Percentiles rank a stretch among this genome's conserved stretches.
phyloP scores from a whole-genome alignment of 306 rosid species.

The Luffa acutangula region DNA sequence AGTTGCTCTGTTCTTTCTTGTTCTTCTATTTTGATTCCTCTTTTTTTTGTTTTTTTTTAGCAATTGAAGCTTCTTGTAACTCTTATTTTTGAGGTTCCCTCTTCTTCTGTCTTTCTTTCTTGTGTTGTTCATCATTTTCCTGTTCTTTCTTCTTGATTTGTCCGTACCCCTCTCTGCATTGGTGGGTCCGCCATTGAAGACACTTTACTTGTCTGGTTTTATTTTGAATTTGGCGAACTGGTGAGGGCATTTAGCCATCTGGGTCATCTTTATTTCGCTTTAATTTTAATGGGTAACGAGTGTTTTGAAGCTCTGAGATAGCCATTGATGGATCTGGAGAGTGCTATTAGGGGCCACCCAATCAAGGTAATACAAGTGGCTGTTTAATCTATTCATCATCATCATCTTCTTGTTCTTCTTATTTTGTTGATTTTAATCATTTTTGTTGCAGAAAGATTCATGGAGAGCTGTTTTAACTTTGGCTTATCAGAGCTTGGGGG shows the following conservation, averaged over 20 bases:
- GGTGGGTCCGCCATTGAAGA: constrained; percentile 13
- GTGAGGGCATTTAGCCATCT: constrained; percentile 22
- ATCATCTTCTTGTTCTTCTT: constrained; percentile 8
- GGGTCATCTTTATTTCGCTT: constrained; percentile 23
- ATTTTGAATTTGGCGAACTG: constrained; percentile 21
- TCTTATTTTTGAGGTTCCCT: neutral
- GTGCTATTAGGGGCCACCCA: constrained; percentile 40
- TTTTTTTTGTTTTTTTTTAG: neutral
- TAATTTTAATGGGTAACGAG: constrained; percentile 24
- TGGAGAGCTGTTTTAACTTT: constrained; percentile 75
- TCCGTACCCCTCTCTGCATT: constrained; percentile 23
- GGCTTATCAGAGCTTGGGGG: constrained; percentile 94
- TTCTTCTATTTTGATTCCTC: neutral
- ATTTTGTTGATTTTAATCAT: neutral
- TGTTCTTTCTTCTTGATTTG: constrained; percentile 40
- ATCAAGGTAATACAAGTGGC: constrained; percentile 46
- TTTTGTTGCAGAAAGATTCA: constrained; percentile 56
- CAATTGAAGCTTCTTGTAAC: neutral
- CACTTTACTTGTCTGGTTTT: constrained; percentile 6
- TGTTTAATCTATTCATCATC: constrained; percentile 6
- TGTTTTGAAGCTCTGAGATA: constrained; percentile 20
- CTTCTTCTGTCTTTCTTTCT: constrained; percentile 11
- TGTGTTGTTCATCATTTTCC: constrained; percentile 17
- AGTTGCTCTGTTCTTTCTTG: neutral
- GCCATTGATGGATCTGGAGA: constrained; percentile 66